Evolutionary conservation across 2,329 filamentous ascomycete species (phyloP), one percentile per base, ranked within the genome.

Genomic region (Ophiosphaerella korrae): DNA sequence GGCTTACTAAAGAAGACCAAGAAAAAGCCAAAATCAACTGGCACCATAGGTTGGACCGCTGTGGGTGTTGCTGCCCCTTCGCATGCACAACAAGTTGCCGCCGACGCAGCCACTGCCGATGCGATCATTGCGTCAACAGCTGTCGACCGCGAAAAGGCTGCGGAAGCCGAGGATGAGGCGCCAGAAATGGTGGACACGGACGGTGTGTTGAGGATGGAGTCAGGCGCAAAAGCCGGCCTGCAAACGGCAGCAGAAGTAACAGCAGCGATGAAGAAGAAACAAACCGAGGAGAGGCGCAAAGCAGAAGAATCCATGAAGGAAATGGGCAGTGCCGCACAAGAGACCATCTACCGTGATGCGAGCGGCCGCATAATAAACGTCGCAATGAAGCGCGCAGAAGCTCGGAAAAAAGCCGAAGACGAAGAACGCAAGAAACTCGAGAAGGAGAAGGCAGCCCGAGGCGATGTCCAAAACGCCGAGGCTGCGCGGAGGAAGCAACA

Each of bases 321-420:
- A 37, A 73, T 72, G 40, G 76, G 71, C 0, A 71, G 75, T 50
- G 83, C 58, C 6, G 62, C 66, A 5, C 61, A 60, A 34, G 91
- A 97, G 75, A 96, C 93, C 0, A 92, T 97, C 21, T 97, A 97
- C 72, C 89, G 94, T 63, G 94, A 99, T 75, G 94, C 95, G 9
- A 94, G 89, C 3, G 94, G 94, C 11, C 84, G 92, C n/a, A 87
- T 96, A 48, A 92, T 99, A 57, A 96, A 99, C 67, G 84, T 97
- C 21, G 87, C 88, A 14, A 90, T 96, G 88, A 91, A 90, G 74
- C 84, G 92, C 21, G 92, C 91, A 16, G 92, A 97, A 73, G 88
- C 90, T 43, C 83, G 90, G n/a, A 84, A 85, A 42, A 90, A 89
- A 60, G 88, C 88, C 1, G 87, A 92, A 64, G 88, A 90, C 60